Conservation (phyloP, 2,329 filamentous ascomycete genomes). For the Penicillium sp. region DNA sequence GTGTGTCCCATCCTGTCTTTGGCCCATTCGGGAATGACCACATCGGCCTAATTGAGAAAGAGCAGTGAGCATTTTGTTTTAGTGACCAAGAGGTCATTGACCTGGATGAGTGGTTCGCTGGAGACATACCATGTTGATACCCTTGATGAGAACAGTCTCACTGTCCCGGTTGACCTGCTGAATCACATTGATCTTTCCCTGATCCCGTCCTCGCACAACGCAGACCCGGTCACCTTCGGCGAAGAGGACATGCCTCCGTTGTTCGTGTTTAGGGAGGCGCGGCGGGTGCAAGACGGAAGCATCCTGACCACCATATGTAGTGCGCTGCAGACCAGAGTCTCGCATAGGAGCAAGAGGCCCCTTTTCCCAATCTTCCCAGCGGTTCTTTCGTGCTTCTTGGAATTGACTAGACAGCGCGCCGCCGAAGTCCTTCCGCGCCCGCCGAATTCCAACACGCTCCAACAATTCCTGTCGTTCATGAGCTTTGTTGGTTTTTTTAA, state of each 20-base stretch:
- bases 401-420: conserved; percentile 40
- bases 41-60: conserved; percentile 38
- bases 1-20: conserved; percentile 39
- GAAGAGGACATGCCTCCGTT: conserved; percentile 58
- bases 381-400: conserved; percentile 54
- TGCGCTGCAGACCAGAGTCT: conserved; percentile 62
- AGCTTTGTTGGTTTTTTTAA: conserved; percentile 47
- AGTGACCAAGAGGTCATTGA: background rate
- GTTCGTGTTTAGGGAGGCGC: conserved; percentile 41
- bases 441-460: conserved; percentile 33
- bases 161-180: conserved; percentile 53
- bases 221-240: conserved; percentile 76
- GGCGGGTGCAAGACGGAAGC: conserved; percentile 38
- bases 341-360: conserved; percentile 76
- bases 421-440: conserved; percentile 33
- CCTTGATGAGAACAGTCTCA: conserved; percentile 62
- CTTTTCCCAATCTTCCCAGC: conserved; percentile 74
- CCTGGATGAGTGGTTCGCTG: background rate
- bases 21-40: conserved; percentile 42
- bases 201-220: conserved; percentile 72
- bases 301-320: conserved; percentile 60
- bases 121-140: conserved; percentile 59
- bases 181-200: conserved; percentile 80
- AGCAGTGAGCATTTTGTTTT: conserved; percentile 8
- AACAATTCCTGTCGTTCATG: conserved; percentile 43